Percentiles rank a stretch among this genome's conserved stretches.
phyloP scores from a whole-genome alignment of 1,139 yeast species.

The Diutina catenulata region DNA sequence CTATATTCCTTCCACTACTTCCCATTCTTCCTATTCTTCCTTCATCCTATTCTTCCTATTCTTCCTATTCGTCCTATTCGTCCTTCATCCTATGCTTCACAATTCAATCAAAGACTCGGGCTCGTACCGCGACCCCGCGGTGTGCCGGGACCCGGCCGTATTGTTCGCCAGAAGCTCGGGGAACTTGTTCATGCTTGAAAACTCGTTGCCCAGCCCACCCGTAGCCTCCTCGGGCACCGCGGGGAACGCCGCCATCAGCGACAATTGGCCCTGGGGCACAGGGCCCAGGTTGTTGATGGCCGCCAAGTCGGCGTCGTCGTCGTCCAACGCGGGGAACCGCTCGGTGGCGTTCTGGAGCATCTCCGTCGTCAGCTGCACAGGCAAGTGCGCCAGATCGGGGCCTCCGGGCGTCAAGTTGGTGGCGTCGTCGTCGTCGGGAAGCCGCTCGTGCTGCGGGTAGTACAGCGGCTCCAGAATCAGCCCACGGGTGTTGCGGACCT shows the following conservation, averaged over 20 bases:
- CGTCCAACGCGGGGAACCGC: slow-evolving; percentile 3
- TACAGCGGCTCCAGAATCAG: slow-evolving; percentile 2
- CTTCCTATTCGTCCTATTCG: no score
- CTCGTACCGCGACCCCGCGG: slow-evolving; percentile 2
- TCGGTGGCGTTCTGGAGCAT: background rate
- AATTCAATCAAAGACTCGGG: slow-evolving; percentile 5
- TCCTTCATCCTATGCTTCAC: no score
- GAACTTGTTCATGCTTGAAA: background rate
- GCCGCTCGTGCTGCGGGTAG: slow-evolving; percentile 2
- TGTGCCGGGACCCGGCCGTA: slow-evolving; percentile 3
- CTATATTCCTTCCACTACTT: no score
- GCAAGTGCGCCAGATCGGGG: background rate
- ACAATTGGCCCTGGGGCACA: background rate
- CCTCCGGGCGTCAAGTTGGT: background rate
- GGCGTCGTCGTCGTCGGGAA: background rate
- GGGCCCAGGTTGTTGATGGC: slow-evolving; percentile 1
- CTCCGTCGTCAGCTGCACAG: slow-evolving; percentile 2
- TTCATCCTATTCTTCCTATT: no score
- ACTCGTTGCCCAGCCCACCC: background rate
- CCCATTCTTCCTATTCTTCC: no score
- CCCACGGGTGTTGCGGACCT: no score
- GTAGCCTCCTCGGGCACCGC: background rate
- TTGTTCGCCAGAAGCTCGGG: background rate
- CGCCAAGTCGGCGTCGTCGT: background rate
- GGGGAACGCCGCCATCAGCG: slow-evolving; percentile 3